phyloP scores from a whole-genome alignment of 768 basidiomycete species.

The Pholiota microspora region DNA sequence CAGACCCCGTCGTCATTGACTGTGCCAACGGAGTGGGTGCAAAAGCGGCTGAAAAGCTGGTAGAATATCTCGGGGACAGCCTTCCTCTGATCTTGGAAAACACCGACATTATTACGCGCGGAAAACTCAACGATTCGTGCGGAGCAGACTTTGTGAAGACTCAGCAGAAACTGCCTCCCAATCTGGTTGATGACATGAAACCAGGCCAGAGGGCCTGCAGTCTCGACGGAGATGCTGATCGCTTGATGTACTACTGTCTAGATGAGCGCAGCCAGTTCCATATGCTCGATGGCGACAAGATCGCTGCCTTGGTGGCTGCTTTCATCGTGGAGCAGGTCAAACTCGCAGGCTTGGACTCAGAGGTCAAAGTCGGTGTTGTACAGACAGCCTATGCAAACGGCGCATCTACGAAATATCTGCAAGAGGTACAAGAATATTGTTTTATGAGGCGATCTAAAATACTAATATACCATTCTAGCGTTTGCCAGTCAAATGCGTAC shows the following conservation, averaged over 20 bases:
- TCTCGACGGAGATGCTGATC: slow-evolving; percentile 96
- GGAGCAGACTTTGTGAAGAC: slow-evolving; percentile 99
- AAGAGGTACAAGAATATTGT: no score
- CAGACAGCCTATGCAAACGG: slow-evolving; percentile 99
- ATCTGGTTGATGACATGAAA: slow-evolving; percentile 57
- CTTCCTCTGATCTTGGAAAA: slow-evolving; percentile 72
- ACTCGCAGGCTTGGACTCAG: slow-evolving; percentile 73
- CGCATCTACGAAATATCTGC: slow-evolving; percentile 89
- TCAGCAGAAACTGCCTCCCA: slow-evolving; percentile 80
- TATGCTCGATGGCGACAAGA: slow-evolving; percentile 98
- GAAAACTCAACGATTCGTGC: slow-evolving; percentile 81
- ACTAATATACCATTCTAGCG: slow-evolving; percentile 48
- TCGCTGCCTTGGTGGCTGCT: slow-evolving; percentile 88
- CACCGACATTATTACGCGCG: slow-evolving; percentile 57
- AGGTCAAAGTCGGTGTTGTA: slow-evolving; percentile 88
- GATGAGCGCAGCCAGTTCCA: slow-evolving; percentile 77
- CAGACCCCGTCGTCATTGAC: slow-evolving; percentile 75
- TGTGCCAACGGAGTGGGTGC: slow-evolving; percentile 99
- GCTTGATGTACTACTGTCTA: slow-evolving; percentile 93
- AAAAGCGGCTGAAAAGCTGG: slow-evolving; percentile 60
- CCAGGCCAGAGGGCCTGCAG: slow-evolving; percentile 86
- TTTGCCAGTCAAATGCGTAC: slow-evolving; percentile 90
- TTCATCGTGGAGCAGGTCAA: slow-evolving; percentile 91
- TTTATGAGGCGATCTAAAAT: slow-evolving; percentile 22
- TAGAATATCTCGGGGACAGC: slow-evolving; percentile 53